These are phyloP conservation scores for Baorangia bicolor DNA, from an alignment of 768 basidiomycete species.

Conservation along the genomic window DNA sequence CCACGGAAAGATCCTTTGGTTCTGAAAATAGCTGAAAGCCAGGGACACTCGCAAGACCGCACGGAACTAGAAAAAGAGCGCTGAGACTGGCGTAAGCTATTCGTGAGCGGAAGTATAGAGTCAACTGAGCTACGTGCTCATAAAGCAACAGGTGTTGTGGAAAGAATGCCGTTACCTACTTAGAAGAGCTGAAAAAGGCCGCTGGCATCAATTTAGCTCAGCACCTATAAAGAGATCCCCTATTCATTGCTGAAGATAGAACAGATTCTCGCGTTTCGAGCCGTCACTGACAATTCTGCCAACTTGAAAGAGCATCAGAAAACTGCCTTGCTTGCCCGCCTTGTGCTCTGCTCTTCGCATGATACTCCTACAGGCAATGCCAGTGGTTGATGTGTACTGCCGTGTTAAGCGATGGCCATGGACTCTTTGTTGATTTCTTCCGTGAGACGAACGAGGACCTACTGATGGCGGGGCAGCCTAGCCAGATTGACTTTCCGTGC, in stretches of 20 bases:
- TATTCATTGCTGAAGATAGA: neutral
- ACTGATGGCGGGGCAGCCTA: neutral
- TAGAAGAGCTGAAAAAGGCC: neutral
- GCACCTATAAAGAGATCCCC: neutral
- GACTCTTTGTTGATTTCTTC: neutral
- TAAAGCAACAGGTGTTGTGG: neutral
- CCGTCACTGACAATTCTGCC: neutral
- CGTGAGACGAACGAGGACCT: neutral
- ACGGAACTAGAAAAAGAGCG: neutral
- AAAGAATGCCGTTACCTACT: neutral
- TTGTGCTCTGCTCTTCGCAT: neutral
- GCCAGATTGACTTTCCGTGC: conserved; percentile 1
- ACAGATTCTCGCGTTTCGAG: neutral
- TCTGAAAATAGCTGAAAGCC: neutral
- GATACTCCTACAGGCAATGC: neutral
- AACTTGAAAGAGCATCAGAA: neutral
- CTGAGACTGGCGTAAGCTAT: neutral
- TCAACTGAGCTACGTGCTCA: neutral
- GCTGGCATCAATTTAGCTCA: neutral
- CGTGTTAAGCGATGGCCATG: neutral
- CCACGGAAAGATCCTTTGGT: neutral
- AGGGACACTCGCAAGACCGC: neutral
- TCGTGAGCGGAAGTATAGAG: neutral
- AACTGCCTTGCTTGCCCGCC: neutral
- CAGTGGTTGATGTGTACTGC: neutral